Conservation (phyloP, 2,329 filamentous ascomycete genomes). For the Trichoderma sp. region DNA sequence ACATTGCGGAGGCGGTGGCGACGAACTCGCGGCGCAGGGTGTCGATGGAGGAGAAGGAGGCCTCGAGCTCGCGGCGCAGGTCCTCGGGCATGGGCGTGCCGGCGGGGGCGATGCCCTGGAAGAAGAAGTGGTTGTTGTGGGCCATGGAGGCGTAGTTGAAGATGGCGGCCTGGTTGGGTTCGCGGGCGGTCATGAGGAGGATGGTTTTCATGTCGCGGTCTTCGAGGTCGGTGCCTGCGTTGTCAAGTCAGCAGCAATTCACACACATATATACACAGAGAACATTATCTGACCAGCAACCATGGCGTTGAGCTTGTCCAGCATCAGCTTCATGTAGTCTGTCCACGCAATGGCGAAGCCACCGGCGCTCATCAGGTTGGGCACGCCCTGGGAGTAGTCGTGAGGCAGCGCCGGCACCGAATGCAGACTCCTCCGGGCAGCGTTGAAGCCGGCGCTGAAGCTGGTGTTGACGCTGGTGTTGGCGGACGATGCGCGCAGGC, state of each 20-base stretch:
- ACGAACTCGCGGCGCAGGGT: conserved; percentile 81
- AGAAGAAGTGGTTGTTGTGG: conserved; percentile 88
- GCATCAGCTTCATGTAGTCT: conserved; percentile 75
- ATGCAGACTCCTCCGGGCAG: conserved; percentile 49
- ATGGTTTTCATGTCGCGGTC: conserved; percentile 67
- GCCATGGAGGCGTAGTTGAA: conserved; percentile 99
- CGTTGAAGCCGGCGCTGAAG: conserved; percentile 13
- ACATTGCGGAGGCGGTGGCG: conserved; percentile 84
- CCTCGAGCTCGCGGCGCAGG: conserved; percentile 64
- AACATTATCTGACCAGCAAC: conserved; percentile 65
- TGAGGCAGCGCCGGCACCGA: conserved; percentile 52
- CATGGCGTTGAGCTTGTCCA: conserved; percentile 75
- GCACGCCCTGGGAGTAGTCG: conserved; percentile 58
- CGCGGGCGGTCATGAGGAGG: conserved; percentile 74
- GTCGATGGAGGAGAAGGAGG: conserved; percentile 79
- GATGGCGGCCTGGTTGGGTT: conserved; percentile 73
- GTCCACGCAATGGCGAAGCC: conserved; percentile 80
- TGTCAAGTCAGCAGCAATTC: not conserved
- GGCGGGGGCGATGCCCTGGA: conserved; percentile 56
- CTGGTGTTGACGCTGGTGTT: conserved; percentile 26
- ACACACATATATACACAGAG: not conserved
- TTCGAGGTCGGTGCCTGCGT: conserved; percentile 66
- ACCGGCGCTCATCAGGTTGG: conserved; percentile 69
- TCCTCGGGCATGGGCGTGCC: conserved; percentile 57
- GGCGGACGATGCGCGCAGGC: conserved; percentile 40